A percentile compares a stretch with the other conserved stretches of the same genome.
phyloP scores from a whole-genome alignment of 2,329 filamentous ascomycete genomes.

The Penicillium sp. region DNA sequence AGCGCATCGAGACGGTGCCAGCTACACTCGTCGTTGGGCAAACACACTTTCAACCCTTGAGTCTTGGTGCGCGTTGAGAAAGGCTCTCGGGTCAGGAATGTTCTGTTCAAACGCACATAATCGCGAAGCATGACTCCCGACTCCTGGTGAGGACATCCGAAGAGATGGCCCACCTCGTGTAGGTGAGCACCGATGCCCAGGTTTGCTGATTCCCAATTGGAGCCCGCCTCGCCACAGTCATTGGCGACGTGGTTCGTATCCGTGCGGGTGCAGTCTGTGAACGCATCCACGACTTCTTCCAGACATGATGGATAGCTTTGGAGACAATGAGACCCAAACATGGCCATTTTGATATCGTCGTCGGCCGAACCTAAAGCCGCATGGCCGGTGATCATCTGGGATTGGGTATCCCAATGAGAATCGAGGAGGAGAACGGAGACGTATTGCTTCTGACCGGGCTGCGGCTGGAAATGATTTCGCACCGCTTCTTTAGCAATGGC shows the following conservation, averaged over 20 bases:
- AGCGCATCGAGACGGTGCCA: constrained; percentile 91
- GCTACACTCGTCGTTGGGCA: constrained; percentile 76
- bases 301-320: constrained; percentile 87
- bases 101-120: constrained; percentile 79
- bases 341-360: constrained; percentile 75
- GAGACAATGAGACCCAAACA: constrained; percentile 89
- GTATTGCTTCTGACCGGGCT: constrained; percentile 78
- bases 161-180: constrained; percentile 85
- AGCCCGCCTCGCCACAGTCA: constrained; percentile 81
- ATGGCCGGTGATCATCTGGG: constrained; percentile 73
- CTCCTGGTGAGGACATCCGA: constrained; percentile 87
- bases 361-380: constrained; percentile 75
- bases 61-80: constrained; percentile 85
- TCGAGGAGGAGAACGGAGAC: constrained; percentile 86
- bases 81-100: constrained; percentile 76
- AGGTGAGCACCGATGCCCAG: constrained; percentile 91
- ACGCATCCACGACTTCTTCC: constrained; percentile 85
- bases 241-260: constrained; percentile 79
- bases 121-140: constrained; percentile 90
- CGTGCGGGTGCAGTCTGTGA: constrained; percentile 86
- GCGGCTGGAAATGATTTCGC: constrained; percentile 70
- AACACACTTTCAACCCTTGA: constrained; percentile 70
- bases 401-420: constrained; percentile 75
- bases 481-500: constrained; percentile 75
- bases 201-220: constrained; percentile 93